A percentile compares a stretch with the other conserved stretches of the same genome.
Conservation (phyloP, 2,329 filamentous ascomycete species). For the Colletotrichum shisoi region DNA sequence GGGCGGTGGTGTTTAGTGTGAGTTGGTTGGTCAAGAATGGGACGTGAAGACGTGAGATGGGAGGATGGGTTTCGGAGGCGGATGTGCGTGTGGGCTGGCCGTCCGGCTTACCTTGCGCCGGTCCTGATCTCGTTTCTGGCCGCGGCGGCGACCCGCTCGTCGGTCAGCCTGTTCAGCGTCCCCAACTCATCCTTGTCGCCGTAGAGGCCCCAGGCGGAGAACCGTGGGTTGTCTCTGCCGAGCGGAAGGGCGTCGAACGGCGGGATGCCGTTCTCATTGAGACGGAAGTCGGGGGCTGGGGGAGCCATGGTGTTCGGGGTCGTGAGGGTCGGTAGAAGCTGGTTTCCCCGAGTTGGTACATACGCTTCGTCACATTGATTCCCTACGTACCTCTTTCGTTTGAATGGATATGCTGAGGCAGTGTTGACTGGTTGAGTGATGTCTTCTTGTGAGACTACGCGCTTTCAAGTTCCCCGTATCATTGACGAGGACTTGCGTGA, state of each 20-base stretch:
- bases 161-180: conserved; percentile 67
- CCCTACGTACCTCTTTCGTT: not conserved
- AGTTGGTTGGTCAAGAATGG: not conserved
- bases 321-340: not conserved
- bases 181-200: conserved; percentile 66
- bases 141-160: conserved; percentile 60
- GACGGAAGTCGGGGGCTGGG: conserved; percentile 6
- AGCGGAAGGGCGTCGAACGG: conserved; percentile 58
- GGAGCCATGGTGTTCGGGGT: conserved; percentile 3
- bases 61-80: not conserved
- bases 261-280: conserved; percentile 56
- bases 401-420: not conserved
- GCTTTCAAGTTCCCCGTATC: no score
- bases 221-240: conserved; percentile 55
- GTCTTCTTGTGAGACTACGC: not conserved
- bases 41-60: not conserved
- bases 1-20: not conserved
- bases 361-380: conserved; percentile 9
- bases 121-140: conserved; percentile 62
- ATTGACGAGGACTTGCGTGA: not conserved
- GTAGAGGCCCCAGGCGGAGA: conserved; percentile 59
- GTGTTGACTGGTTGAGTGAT: not conserved
- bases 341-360: conserved; percentile 16
- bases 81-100: not conserved
- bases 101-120: conserved; percentile 54